phyloP scores from a whole-genome alignment of 2,329 filamentous ascomycete species.

The Plectosphaerella plurivora region DNA sequence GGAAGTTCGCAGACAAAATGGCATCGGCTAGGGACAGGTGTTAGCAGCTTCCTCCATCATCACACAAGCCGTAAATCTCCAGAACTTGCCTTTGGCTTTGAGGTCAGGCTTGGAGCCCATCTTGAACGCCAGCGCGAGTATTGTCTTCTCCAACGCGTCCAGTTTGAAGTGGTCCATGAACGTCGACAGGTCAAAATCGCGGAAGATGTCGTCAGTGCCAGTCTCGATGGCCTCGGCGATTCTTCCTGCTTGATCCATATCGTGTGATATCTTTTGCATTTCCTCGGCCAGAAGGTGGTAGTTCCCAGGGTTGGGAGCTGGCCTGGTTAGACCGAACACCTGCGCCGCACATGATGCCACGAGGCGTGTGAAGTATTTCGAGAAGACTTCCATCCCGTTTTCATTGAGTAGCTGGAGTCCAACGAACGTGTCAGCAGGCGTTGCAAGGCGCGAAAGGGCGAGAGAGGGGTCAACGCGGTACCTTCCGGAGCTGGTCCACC shows the following conservation, averaged over 20 bases:
- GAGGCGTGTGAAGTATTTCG: slow-evolving; percentile 91
- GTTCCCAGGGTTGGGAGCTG: slow-evolving; percentile 71
- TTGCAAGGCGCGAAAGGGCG: not conserved
- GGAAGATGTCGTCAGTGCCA: slow-evolving; percentile 86
- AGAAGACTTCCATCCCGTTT: slow-evolving; percentile 98
- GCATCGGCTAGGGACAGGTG: slow-evolving; percentile 63
- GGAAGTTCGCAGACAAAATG: slow-evolving; percentile 78
- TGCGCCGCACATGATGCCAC: slow-evolving; percentile 86
- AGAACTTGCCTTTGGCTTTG: slow-evolving; percentile 74
- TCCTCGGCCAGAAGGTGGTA: slow-evolving; percentile 79
- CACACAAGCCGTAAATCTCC: slow-evolving; percentile 2
- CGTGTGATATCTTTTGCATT: slow-evolving; percentile 78
- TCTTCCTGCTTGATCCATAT: slow-evolving; percentile 78
- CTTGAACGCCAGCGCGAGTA: slow-evolving; percentile 86
- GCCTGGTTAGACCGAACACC: slow-evolving; percentile 78
- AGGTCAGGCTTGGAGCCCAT: slow-evolving; percentile 75
- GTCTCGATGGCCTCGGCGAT: slow-evolving; percentile 92
- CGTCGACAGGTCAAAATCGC: slow-evolving; percentile 91
- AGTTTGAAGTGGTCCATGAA: slow-evolving; percentile 97
- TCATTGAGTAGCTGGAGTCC: slow-evolving; percentile 79
- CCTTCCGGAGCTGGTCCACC: slow-evolving; percentile 87
- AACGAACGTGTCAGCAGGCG: slow-evolving; percentile 9
- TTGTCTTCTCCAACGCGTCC: slow-evolving; percentile 80
- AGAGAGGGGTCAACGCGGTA: slow-evolving; percentile 35
- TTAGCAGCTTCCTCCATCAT: slow-evolving; percentile 32